Evolutionary conservation across 805 yeast genomes (phyloP).

Genomic region (Metschnikowia matae): DNA sequence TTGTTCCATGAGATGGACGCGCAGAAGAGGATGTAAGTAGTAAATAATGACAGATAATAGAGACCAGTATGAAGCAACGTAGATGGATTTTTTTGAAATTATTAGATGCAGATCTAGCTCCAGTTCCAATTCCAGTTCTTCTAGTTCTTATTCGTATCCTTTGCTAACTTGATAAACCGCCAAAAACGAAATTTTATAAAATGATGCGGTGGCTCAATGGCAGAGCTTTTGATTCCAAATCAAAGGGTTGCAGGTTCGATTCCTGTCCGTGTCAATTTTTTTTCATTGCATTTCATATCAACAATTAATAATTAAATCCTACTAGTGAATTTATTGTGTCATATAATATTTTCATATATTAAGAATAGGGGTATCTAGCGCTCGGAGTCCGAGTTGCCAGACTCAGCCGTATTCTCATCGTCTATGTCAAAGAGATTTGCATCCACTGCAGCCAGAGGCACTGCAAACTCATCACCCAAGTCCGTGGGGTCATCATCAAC

Average conservation of each 20-base stretch:
- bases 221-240: constrained; percentile 24
- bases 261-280: constrained; percentile 22
- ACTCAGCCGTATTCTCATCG: constrained; percentile 16
- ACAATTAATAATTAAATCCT: background rate
- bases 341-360: too few species aligned
- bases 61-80: background rate
- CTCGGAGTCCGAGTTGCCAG: constrained; percentile 5
- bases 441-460: constrained; percentile 14
- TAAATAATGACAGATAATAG: constrained; percentile 2
- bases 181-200: background rate
- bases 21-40: constrained; percentile 24
- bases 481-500: constrained; percentile 19
- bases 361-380: background rate
- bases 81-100: too few species aligned
- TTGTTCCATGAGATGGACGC: constrained; percentile 43
- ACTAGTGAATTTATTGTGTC: too few species aligned
- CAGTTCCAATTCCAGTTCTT: too few species aligned
- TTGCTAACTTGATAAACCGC: too few species aligned
- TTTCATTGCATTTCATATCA: background rate
- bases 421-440: constrained; percentile 33
- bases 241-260: constrained; percentile 25
- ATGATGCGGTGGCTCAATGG: constrained; percentile 24
- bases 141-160: too few species aligned
- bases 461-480: constrained; percentile 13
- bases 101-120: too few species aligned